Conservation (phyloP, 2,329 filamentous ascomycete genomes). For the Neodidymelliopsis sp. region DNA sequence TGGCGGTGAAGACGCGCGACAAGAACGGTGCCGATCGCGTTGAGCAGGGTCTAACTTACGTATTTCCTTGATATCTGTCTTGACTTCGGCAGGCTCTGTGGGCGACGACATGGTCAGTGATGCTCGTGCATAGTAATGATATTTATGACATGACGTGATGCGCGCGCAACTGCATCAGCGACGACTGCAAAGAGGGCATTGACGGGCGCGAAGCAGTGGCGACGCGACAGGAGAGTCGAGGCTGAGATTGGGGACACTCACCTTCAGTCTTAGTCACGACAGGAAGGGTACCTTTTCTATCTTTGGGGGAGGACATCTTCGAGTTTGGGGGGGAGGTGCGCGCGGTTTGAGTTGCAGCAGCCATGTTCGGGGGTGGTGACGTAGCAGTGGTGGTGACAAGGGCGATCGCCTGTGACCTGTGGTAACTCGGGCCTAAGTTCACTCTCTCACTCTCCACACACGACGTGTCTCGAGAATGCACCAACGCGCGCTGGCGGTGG, state of each 20-base stretch:
- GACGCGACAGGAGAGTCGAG: slow-evolving; percentile 8
- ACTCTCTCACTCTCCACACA: slow-evolving; percentile 35
- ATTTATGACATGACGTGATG: slow-evolving; percentile 22
- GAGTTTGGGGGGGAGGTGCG: slow-evolving; percentile 46
- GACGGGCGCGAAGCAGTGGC: slow-evolving; percentile 1
- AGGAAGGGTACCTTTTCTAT: slow-evolving; percentile 45
- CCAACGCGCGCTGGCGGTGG: slow-evolving; percentile 19
- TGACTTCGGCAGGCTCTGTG: slow-evolving; percentile 37
- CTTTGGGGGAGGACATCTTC: slow-evolving; percentile 50
- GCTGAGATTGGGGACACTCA: slow-evolving; percentile 29
- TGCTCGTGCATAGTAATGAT: slow-evolving; percentile 16
- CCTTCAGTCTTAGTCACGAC: slow-evolving; percentile 45
- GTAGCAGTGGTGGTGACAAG: slow-evolving; percentile 40
- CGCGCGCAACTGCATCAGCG: slow-evolving; percentile 19
- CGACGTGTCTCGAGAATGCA: slow-evolving; percentile 25
- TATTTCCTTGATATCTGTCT: slow-evolving; percentile 15
- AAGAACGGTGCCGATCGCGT: slow-evolving; percentile 4
- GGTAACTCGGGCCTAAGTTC: slow-evolving; percentile 34
- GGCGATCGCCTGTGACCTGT: slow-evolving; percentile 41
- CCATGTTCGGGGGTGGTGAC: slow-evolving; percentile 47
- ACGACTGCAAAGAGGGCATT: background rate
- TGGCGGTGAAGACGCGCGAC: slow-evolving; percentile 11
- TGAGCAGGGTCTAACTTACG: slow-evolving; percentile 10
- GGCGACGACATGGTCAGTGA: slow-evolving; percentile 28
- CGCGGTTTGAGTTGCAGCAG: slow-evolving; percentile 45